phyloP scores from a whole-genome alignment of 2,329 filamentous ascomycete genomes.

The Penicillium brevicompactum region DNA sequence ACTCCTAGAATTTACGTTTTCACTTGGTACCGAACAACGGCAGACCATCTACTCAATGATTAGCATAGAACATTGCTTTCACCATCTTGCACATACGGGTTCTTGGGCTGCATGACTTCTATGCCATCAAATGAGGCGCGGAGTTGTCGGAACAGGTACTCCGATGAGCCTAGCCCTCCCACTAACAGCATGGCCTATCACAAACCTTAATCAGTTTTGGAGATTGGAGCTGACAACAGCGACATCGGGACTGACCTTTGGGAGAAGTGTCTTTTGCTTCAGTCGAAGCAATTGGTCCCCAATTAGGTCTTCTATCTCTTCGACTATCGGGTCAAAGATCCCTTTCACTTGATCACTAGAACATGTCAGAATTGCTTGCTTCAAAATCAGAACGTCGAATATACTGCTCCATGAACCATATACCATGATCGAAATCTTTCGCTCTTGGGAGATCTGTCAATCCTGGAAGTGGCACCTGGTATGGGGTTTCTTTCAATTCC shows the following conservation, averaged over 20 bases:
- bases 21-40: constrained; percentile 24
- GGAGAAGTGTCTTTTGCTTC: not conserved
- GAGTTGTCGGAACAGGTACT: constrained; percentile 37
- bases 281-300: constrained; percentile 20
- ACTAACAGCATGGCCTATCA: constrained; percentile 39
- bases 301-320: constrained; percentile 28
- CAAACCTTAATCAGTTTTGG: not conserved
- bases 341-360: constrained; percentile 16
- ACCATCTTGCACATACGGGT: constrained; percentile 23
- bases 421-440: constrained; percentile 15
- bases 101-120: constrained; percentile 35
- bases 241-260: constrained; percentile 8
- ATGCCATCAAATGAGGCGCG: constrained; percentile 24
- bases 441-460: constrained; percentile 23
- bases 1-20: not conserved
- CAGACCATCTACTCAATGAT: constrained; percentile 24
- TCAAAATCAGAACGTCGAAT: not conserved
- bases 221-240: not conserved
- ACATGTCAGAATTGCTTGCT: not conserved
- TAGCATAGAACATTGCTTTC: not conserved
- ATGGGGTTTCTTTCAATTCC: constrained; percentile 24
- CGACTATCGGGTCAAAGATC: constrained; percentile 34
- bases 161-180: constrained; percentile 41
- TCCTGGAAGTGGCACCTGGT: constrained; percentile 27
- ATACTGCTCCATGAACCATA: constrained; percentile 22